phyloP scores from a whole-genome alignment of 345 rosid genomes.

The Populus davidiana region DNA sequence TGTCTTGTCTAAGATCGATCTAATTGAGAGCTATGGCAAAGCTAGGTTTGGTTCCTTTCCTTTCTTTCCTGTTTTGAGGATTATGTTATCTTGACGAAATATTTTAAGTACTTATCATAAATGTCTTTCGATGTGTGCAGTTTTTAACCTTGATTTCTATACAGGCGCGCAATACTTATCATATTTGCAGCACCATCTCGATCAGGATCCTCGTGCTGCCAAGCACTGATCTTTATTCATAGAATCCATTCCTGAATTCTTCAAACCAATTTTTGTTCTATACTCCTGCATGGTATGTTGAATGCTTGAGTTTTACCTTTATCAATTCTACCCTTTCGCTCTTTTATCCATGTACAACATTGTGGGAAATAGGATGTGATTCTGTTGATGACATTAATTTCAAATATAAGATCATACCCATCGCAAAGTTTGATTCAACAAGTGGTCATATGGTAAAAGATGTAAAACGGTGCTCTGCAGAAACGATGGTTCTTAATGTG shows the following conservation, averaged over 20 bases:
- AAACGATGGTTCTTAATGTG: neutral
- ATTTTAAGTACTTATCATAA: neutral
- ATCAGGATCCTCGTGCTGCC: conserved; percentile 79
- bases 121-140: conserved; percentile 41
- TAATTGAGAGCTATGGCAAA: conserved; percentile 84
- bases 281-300: neutral
- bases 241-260: neutral
- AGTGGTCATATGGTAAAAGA: neutral
- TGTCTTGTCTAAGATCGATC: conserved; percentile 89
- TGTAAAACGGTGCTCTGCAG: neutral
- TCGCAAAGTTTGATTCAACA: neutral
- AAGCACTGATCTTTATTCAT: conserved; percentile 63
- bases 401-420: neutral
- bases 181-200: conserved; percentile 59
- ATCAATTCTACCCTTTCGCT: neutral
- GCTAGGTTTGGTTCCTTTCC: conserved; percentile 45
- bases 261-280: neutral
- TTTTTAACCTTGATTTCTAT: conserved; percentile 75
- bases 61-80: neutral
- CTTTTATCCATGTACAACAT: neutral
- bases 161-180: conserved; percentile 90
- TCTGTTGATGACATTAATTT: neutral
- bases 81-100: neutral
- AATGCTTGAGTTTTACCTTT: neutral
- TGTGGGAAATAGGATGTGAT: neutral